phyloP scores from a whole-genome alignment of 2,329 filamentous ascomycete species.

The Hymenotorrendiella dingleyae region DNA sequence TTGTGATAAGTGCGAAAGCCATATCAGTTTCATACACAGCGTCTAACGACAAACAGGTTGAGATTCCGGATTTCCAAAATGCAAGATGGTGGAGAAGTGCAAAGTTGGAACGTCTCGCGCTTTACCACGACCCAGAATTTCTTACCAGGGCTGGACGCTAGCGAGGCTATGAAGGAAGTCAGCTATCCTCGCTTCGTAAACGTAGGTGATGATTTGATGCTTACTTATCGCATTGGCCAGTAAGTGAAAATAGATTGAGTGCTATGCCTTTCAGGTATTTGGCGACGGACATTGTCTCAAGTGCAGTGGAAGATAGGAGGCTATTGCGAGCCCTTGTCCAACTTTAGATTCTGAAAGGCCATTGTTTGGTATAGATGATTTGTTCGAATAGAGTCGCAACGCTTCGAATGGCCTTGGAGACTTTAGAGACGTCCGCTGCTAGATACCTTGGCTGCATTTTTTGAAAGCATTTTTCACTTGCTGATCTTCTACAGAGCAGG shows the following conservation, averaged over 20 bases:
- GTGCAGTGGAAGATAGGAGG: no score
- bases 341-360: no score
- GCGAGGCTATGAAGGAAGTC: slow-evolving; percentile 18
- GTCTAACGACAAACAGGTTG: slow-evolving; percentile 11
- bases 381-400: no score
- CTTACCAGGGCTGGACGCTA: slow-evolving; percentile 18
- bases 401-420: no score
- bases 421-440: no score
- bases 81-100: not conserved
- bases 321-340: no score
- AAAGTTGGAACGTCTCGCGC: slow-evolving; percentile 14
- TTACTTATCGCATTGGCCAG: slow-evolving; percentile 25
- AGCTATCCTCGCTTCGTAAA: slow-evolving; percentile 26
- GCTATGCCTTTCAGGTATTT: no score
- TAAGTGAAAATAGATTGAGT: slow-evolving; percentile 17
- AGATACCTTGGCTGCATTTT: no score
- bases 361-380: no score
- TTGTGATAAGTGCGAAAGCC: slow-evolving; percentile 19
- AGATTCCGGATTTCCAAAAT: slow-evolving; percentile 17
- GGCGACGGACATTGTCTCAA: no score
- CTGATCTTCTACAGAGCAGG: slow-evolving; percentile 18
- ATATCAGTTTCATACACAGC: not conserved
- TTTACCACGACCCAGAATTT: slow-evolving; percentile 17
- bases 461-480: not conserved
- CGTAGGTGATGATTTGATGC: slow-evolving; percentile 18